These are phyloP conservation scores for Sporobolomyces pararoseus DNA, from an alignment of 768 basidiomycete species.

Conservation along the genomic window DNA sequence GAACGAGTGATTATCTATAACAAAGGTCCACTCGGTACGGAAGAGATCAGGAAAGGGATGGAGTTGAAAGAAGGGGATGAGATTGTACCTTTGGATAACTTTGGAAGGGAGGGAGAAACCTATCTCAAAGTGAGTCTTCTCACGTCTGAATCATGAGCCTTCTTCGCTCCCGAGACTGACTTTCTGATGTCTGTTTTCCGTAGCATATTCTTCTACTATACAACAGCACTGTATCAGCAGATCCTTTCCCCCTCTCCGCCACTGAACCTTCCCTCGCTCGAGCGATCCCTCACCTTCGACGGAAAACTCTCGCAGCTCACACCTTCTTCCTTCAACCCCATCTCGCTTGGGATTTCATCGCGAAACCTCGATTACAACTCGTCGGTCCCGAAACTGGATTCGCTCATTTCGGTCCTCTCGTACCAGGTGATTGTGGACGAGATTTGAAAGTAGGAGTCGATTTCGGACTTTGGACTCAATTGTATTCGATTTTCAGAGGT, in stretches of 20 bases:
- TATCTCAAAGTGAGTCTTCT: constrained; percentile 46
- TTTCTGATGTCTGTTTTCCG: neutral
- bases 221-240: constrained; percentile 35
- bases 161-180: too few relatives aligned
- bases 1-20: constrained; percentile 45
- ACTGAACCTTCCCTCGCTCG: neutral
- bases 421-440: constrained; percentile 43
- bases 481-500: constrained; percentile 46
- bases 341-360: constrained; percentile 46
- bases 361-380: constrained; percentile 43
- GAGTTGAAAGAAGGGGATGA: constrained; percentile 42
- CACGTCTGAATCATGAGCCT: too few relatives aligned
- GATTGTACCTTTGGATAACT: constrained; percentile 46
- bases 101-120: constrained; percentile 49
- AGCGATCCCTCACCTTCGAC: too few relatives aligned
- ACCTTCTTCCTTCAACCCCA: constrained; percentile 50
- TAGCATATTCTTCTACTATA: constrained; percentile 48
- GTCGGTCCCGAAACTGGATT: constrained; percentile 45
- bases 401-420: constrained; percentile 47
- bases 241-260: neutral
- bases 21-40: constrained; percentile 40
- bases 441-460: constrained; percentile 37
- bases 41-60: constrained; percentile 32
- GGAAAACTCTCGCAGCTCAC: constrained; percentile 40
- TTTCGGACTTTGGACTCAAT: constrained; percentile 32